phyloP scores from a whole-genome alignment of 2,329 filamentous ascomycete genomes.

The Paracorniculantispora psalliotae region DNA sequence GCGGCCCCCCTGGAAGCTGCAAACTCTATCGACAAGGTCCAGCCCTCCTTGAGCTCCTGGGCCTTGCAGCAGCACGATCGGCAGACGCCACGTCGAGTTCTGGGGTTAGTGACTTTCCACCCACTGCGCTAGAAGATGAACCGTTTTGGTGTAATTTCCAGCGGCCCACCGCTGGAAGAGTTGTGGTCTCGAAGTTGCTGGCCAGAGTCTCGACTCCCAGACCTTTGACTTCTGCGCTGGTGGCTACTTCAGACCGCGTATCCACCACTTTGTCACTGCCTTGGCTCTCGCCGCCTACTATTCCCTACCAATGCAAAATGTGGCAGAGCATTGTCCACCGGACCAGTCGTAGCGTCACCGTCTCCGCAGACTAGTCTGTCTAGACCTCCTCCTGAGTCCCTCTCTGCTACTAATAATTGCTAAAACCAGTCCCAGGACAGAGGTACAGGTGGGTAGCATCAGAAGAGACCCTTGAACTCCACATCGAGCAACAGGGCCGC shows the following conservation, averaged over 20 bases:
- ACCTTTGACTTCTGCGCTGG: background rate
- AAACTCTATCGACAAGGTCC: constrained; percentile 4
- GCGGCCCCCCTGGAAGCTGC: background rate
- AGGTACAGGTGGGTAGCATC: constrained; percentile 5
- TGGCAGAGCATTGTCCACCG: background rate
- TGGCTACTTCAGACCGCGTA: background rate
- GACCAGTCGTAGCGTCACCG: background rate
- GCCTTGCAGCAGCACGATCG: constrained; percentile 5
- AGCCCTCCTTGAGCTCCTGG: background rate
- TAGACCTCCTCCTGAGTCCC: constrained; percentile 1
- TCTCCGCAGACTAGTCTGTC: constrained; percentile 1
- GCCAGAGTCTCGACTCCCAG: background rate
- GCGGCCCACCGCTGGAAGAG: background rate
- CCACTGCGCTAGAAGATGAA: constrained; percentile 3
- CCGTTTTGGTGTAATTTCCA: constrained; percentile 9
- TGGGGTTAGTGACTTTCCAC: background rate
- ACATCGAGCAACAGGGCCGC: background rate
- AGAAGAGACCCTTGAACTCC: constrained; percentile 7
- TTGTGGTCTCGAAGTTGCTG: background rate
- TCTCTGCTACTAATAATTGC: background rate
- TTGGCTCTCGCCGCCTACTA: background rate
- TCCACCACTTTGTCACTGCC: constrained; percentile 1
- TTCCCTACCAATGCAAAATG: background rate
- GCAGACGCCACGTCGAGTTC: constrained; percentile 6
- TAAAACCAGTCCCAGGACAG: background rate